Conservation (phyloP, 1,284 basidiomycete species). For the Austroboletus novae-zelandiae region DNA sequence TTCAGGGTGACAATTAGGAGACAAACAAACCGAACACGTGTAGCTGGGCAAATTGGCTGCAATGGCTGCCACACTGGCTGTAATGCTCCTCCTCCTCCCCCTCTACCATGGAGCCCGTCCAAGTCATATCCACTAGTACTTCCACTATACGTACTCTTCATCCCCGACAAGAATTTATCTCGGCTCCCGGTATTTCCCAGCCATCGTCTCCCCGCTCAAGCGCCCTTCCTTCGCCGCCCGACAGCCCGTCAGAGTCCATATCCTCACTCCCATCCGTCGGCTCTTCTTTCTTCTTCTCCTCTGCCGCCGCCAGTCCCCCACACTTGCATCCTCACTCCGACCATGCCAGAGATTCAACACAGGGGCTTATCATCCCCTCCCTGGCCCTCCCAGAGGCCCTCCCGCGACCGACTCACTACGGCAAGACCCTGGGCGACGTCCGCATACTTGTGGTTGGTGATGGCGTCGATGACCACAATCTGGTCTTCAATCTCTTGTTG, state of each 20-base stretch:
- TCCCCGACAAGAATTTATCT: constrained; percentile 18
- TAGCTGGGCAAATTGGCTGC: constrained; percentile 22
- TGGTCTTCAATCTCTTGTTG: constrained; percentile 41
- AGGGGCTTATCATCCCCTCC: constrained; percentile 68
- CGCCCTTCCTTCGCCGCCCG: constrained; percentile 49
- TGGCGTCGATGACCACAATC: constrained; percentile 32
- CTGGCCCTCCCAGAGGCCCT: constrained; percentile 59
- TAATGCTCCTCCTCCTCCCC: not conserved
- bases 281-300: constrained; percentile 77
- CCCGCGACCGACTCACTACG: constrained; percentile 56
- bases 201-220: constrained; percentile 48
- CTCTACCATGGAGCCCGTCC: constrained; percentile 23
- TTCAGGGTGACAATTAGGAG: not conserved
- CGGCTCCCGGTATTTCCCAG: constrained; percentile 27
- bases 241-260: constrained; percentile 59
- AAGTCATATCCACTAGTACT: constrained; percentile 21
- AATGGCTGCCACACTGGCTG: not conserved
- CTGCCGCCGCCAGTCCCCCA: constrained; percentile 57
- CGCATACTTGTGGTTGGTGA: constrained; percentile 52
- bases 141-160: constrained; percentile 25
- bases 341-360: constrained; percentile 42
- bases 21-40: constrained; percentile 29
- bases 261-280: constrained; percentile 70
- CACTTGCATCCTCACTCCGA: constrained; percentile 42
- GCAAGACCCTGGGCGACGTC: constrained; percentile 61